These are phyloP conservation scores for Aspergillus sp. DNA, from an alignment of 2,329 filamentous ascomycete species.

Conservation along the genomic window DNA sequence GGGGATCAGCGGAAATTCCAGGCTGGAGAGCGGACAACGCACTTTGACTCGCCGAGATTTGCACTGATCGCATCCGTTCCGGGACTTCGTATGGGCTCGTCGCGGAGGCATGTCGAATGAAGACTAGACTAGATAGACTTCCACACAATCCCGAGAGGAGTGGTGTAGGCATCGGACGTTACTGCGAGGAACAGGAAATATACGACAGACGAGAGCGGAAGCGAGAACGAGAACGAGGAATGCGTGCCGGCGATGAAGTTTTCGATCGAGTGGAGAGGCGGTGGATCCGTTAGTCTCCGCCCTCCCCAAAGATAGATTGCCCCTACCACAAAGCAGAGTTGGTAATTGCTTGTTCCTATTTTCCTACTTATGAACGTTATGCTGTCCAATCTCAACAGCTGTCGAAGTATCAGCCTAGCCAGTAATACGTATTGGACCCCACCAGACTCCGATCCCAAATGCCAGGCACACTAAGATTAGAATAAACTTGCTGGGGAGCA, in stretches of 20 bases:
- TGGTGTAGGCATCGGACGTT: not conserved
- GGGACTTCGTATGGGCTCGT: constrained; percentile 30
- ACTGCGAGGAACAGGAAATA: not conserved
- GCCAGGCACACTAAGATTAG: too few relatives aligned
- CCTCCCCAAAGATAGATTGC: too few relatives aligned
- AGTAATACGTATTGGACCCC: too few relatives aligned
- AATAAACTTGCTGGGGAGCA: not conserved
- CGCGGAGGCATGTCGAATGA: constrained; percentile 23
- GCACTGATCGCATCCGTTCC: constrained; percentile 32
- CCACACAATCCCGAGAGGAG: not conserved
- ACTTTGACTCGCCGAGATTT: constrained; percentile 30
- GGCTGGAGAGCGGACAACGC: not conserved
- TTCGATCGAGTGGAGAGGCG: not conserved
- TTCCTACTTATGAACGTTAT: too few relatives aligned
- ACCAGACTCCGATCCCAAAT: too few relatives aligned
- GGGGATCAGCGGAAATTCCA: not conserved
- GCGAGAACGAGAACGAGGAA: not conserved
- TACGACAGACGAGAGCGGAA: not conserved
- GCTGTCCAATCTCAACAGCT: too few relatives aligned
- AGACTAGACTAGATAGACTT: too few relatives aligned
- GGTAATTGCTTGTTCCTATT: too few relatives aligned
- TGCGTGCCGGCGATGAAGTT: not conserved
- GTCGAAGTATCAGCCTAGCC: too few relatives aligned
- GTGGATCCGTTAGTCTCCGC: not conserved
- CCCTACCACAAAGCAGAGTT: too few relatives aligned